A percentile compares a stretch with the other conserved stretches of the same genome.
These are phyloP conservation scores for Periconia digitata DNA, from an alignment of 2,329 filamentous ascomycete genomes.

Conservation along the genomic window DNA sequence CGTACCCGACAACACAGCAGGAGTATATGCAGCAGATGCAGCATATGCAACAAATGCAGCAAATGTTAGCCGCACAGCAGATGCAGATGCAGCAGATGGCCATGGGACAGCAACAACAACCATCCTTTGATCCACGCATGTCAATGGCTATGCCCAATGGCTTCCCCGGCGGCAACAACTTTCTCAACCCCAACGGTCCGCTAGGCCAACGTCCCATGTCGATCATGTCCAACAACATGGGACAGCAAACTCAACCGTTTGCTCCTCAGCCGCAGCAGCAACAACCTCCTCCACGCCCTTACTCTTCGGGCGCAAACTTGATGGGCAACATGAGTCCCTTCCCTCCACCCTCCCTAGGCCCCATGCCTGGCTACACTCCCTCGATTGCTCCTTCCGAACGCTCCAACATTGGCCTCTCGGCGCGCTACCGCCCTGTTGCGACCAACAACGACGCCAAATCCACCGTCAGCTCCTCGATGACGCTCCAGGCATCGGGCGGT, in stretches of 20 bases:
- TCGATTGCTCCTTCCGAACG: conserved; percentile 95
- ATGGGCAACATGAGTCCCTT: conserved; percentile 2
- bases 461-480: conserved; percentile 32
- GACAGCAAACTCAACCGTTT: conserved; percentile 5
- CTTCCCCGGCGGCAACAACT: conserved; percentile 17
- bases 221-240: conserved; percentile 33
- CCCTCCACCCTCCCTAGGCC: conserved; percentile 9
- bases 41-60: conserved; percentile 65
- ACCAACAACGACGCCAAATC: conserved; percentile 34
- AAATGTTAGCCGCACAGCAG: conserved; percentile 38
- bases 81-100: conserved; percentile 65
- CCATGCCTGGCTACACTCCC: conserved; percentile 66
- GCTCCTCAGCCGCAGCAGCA: background rate
- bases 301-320: conserved; percentile 28
- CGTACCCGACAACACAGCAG: conserved; percentile 70
- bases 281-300: conserved; percentile 52
- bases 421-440: conserved; percentile 87
- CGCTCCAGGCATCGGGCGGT: conserved; percentile 31
- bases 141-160: conserved; percentile 28
- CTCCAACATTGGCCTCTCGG: conserved; percentile 87
- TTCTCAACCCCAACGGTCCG: conserved; percentile 25
- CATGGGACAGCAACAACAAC: conserved; percentile 31
- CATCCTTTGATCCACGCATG: conserved; percentile 29
- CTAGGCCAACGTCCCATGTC: conserved; percentile 50
- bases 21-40: conserved; percentile 83